phyloP scores from a whole-genome alignment of 78 protist species.

The Cavenderia fasciculata region DNA sequence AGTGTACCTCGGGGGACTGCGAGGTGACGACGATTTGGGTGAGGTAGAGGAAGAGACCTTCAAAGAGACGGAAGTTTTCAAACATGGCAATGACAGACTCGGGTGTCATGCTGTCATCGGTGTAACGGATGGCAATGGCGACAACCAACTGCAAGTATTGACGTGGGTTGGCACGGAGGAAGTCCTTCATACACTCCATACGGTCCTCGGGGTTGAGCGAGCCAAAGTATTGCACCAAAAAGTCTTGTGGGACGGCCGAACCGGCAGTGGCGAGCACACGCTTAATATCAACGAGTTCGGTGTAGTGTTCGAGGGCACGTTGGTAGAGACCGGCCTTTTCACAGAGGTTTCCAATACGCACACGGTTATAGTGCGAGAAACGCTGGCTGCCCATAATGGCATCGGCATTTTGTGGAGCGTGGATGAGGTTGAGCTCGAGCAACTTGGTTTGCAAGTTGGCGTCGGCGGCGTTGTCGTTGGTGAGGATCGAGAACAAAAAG shows the following conservation, averaged over 20 bases:
- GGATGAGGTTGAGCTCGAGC: conserved; percentile 95
- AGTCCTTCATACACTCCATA: conserved; percentile 92
- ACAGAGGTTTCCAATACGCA: conserved; percentile 95
- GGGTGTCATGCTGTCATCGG: conserved; percentile 87
- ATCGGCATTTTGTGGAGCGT: conserved; percentile 97
- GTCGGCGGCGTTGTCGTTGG: conserved; percentile 89
- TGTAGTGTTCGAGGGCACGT: conserved; percentile 98
- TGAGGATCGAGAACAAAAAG: conserved; percentile 96
- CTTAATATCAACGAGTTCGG: conserved; percentile 93
- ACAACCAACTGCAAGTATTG: conserved; percentile 94
- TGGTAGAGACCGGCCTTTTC: conserved; percentile 97
- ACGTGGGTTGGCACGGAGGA: conserved; percentile 91
- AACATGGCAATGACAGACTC: conserved; percentile 91
- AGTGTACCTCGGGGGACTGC: conserved; percentile 96
- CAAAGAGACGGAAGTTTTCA: conserved; percentile 92
- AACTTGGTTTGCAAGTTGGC: conserved; percentile 97
- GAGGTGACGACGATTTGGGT: conserved; percentile 82
- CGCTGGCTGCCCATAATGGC: conserved; percentile 93
- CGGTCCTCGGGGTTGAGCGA: conserved; percentile 87
- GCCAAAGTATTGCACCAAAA: conserved; percentile 94
- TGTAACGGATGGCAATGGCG: conserved; percentile 95
- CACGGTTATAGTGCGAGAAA: conserved; percentile 96
- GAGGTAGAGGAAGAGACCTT: conserved; percentile 89
- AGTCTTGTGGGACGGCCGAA: conserved; percentile 78
- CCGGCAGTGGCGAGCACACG: conserved; percentile 90